Evolutionary conservation across 1,284 basidiomycete species (phyloP).

Genomic region (Phylloboletellus chloephorus): DNA sequence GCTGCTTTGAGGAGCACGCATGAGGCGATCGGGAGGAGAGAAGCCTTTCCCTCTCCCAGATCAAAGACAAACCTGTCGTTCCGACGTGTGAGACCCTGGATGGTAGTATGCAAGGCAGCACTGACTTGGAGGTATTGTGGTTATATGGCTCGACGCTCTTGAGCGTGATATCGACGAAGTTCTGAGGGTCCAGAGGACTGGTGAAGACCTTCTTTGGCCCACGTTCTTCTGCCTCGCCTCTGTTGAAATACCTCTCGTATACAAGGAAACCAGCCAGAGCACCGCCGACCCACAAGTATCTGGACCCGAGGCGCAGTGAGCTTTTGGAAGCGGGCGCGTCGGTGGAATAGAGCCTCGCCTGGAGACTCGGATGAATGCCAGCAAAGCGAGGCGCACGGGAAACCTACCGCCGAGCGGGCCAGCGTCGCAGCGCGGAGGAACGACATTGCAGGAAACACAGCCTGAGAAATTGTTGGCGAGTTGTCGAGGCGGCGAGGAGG

Average conservation of each 20-base stretch:
- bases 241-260: constrained; percentile 23
- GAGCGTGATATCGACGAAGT: constrained; percentile 77
- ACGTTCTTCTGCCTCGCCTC: constrained; percentile 30
- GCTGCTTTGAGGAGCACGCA: constrained; percentile 61
- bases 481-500: neutral
- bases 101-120: neutral
- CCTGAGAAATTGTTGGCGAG: constrained; percentile 23
- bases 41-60: constrained; percentile 76
- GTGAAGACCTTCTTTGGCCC: constrained; percentile 43
- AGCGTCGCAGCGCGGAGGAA: constrained; percentile 37
- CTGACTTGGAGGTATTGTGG: constrained; percentile 78
- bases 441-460: constrained; percentile 37
- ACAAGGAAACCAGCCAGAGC: constrained; percentile 22
- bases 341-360: constrained; percentile 43
- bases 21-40: constrained; percentile 72
- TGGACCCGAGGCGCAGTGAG: constrained; percentile 33
- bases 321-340: constrained; percentile 40
- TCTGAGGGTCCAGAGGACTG: constrained; percentile 67
- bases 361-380: constrained; percentile 3
- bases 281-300: constrained; percentile 34
- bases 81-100: constrained; percentile 6
- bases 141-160: constrained; percentile 87
- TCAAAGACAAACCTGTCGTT: constrained; percentile 72
- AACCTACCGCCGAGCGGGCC: constrained; percentile 37
- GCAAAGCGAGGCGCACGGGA: neutral